Evolutionary conservation across 2,329 filamentous ascomycete genomes (phyloP).

Genomic region (Xylaria polymorpha): DNA sequence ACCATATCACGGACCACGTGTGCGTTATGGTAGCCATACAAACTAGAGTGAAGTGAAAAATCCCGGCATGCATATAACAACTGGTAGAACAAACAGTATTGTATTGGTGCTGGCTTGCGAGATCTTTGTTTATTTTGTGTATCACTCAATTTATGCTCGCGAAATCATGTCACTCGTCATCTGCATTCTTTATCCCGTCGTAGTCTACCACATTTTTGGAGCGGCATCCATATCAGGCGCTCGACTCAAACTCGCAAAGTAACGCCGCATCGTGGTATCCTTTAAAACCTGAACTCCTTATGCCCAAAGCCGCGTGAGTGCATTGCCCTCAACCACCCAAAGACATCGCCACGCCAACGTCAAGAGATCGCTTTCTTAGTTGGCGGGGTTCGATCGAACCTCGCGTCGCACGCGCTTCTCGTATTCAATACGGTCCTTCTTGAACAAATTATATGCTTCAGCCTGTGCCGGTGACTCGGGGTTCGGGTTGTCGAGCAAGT

Average conservation of each 20-base stretch:
- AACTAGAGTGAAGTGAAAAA: not conserved
- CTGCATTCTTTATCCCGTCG: conserved; percentile 11
- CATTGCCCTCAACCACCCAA: conserved; percentile 19
- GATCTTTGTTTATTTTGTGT: conserved; percentile 18
- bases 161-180: conserved; percentile 14
- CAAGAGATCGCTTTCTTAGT: conserved; percentile 28
- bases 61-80: conserved; percentile 1
- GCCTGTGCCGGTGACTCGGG: conserved; percentile 96
- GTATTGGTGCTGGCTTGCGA: not conserved
- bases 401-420: conserved; percentile 88
- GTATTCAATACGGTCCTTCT: conserved; percentile 87
- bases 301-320: conserved; percentile 30
- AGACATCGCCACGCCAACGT: conserved; percentile 4
- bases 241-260: conserved; percentile 33
- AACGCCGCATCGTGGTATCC: conserved; percentile 41
- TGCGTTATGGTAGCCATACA: not conserved
- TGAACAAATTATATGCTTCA: conserved; percentile 96
- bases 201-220: conserved; percentile 26
- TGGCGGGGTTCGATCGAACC: conserved; percentile 88
- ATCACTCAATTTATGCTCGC: conserved; percentile 6
- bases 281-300: conserved; percentile 41
- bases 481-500: conserved; percentile 94
- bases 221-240: conserved; percentile 14
- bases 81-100: conserved; percentile 2
- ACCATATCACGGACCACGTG: not conserved